phyloP scores from a whole-genome alignment of 371 early-diverging fungal species.

The Smittium culicis region DNA sequence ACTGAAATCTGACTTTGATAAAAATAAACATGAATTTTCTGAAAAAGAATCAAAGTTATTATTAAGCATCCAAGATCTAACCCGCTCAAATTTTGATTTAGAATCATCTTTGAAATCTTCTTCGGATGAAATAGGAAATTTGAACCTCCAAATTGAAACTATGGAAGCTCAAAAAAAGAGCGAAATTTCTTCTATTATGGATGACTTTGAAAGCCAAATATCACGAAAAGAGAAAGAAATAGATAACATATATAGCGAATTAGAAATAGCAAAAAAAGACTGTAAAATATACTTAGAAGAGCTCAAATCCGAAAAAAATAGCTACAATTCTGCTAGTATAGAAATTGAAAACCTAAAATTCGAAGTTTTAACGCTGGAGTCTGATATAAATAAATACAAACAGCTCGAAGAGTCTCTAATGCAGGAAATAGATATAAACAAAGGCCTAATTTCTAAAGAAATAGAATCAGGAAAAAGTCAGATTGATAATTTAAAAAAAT shows the following conservation, averaged over 20 bases:
- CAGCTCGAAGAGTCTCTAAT: not conserved
- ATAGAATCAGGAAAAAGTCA: not conserved
- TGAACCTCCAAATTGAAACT: not conserved
- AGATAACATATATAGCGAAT: not conserved
- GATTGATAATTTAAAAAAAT: not conserved
- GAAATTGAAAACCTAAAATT: not conserved
- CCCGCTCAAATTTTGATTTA: no score
- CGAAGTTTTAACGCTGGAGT: not conserved
- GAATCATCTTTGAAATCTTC: not conserved
- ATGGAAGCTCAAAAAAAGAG: no score
- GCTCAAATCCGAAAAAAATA: not conserved
- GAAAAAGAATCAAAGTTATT: no score
- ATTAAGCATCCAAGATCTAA: no score
- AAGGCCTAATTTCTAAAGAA: not conserved
- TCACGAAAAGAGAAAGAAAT: not conserved
- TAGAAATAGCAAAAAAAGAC: not conserved
- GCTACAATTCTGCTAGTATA: not conserved
- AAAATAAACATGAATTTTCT: no score
- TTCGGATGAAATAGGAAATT: not conserved
- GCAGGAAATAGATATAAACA: not conserved
- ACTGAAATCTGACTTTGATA: not conserved
- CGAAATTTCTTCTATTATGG: not conserved
- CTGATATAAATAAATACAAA: not conserved
- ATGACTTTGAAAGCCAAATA: not conserved
- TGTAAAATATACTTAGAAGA: not conserved